Conservation (phyloP, 2,329 filamentous ascomycete genomes). For the Aspergillus ustus region DNA sequence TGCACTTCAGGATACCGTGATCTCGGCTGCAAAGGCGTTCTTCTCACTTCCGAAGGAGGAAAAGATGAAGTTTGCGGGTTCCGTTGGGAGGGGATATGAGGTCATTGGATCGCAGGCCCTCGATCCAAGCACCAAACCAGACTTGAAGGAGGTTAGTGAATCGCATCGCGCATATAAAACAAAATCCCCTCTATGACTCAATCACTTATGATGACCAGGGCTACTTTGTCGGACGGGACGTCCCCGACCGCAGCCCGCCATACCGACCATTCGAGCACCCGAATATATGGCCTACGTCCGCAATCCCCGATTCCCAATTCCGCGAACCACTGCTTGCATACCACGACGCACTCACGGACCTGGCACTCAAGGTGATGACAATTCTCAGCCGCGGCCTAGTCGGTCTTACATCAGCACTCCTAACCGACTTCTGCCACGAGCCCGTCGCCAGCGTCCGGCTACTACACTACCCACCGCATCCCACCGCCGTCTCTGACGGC, state of each 20-base stretch:
- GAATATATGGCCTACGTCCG: background rate
- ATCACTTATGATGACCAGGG: too few species aligned
- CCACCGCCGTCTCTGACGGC: background rate
- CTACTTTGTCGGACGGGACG: background rate
- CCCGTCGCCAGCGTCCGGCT: background rate
- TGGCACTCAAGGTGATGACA: background rate
- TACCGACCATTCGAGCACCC: background rate
- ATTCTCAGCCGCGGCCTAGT: background rate
- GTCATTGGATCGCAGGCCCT: conserved; percentile 42
- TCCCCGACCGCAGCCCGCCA: background rate
- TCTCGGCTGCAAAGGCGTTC: background rate
- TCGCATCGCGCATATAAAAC: too few species aligned
- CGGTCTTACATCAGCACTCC: background rate
- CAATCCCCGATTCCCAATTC: background rate
- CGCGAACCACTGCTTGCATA: background rate
- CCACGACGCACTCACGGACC: background rate
- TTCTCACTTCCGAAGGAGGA: background rate
- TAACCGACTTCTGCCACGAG: background rate
- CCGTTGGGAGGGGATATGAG: conserved; percentile 34
- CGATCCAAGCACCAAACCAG: background rate
- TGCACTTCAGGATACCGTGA: conserved; percentile 39
- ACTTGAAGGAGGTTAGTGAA: background rate
- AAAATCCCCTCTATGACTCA: too few species aligned
- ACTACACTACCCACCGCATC: conserved; percentile 11
- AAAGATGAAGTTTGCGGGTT: conserved; percentile 38